Percentiles rank a stretch among this genome's conserved stretches.
Conservation (phyloP, 2,329 filamentous ascomycete genomes). For the Aureobasidium sp. region DNA sequence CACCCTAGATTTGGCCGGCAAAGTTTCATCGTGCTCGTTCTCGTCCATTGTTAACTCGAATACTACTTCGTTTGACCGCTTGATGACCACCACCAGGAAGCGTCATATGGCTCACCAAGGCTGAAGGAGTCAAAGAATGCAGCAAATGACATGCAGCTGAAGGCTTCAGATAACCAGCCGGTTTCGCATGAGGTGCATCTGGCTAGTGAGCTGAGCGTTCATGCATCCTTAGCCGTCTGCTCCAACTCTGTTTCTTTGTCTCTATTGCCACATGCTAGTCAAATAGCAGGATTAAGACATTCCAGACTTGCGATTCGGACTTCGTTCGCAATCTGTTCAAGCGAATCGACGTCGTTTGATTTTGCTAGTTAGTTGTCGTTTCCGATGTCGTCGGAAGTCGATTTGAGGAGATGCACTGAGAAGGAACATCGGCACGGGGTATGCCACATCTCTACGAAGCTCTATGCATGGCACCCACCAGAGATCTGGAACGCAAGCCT, state of each 20-base stretch:
- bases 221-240: neutral
- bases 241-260: constrained; percentile 4
- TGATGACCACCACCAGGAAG: neutral
- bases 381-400: neutral
- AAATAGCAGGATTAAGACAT: neutral
- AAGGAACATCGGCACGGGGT: neutral
- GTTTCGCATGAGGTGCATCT: neutral
- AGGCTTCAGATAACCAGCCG: neutral
- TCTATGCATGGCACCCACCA: neutral
- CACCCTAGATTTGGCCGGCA: neutral
- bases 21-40: neutral
- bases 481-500: neutral
- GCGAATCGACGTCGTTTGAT: neutral
- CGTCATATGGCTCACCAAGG: neutral
- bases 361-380: neutral
- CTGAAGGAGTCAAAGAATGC: neutral
- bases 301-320: neutral
- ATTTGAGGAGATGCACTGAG: neutral
- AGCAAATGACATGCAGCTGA: neutral
- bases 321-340: neutral
- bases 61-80: neutral
- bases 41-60: neutral
- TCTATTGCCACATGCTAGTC: neutral
- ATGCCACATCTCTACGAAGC: neutral
- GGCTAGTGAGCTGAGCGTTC: neutral